Percentiles rank a stretch among this genome's conserved stretches.
Evolutionary conservation across 2,329 filamentous ascomycete species (phyloP).

Genomic region (Penicillium sp.): DNA sequence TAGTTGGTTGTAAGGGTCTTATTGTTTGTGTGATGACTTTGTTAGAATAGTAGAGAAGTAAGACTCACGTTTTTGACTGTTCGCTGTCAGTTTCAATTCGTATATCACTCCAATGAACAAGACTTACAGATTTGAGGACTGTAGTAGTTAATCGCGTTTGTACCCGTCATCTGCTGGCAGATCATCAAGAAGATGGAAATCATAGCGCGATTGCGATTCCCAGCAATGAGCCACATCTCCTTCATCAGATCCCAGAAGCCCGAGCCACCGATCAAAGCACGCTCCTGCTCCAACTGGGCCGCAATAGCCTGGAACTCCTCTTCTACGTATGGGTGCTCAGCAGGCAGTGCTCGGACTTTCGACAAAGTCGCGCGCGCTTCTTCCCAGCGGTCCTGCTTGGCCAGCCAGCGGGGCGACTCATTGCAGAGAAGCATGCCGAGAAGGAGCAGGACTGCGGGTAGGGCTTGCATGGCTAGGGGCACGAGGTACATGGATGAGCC

Average conservation of each 20-base stretch:
- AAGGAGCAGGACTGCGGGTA: slow-evolving; percentile 64
- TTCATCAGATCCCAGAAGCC: slow-evolving; percentile 59
- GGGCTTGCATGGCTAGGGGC: slow-evolving; percentile 64
- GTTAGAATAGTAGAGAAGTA: no score
- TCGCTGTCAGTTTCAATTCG: slow-evolving; percentile 7
- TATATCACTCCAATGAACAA: background rate
- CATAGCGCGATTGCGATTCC: slow-evolving; percentile 56
- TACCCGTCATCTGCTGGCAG: slow-evolving; percentile 56
- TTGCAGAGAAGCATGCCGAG: slow-evolving; percentile 64
- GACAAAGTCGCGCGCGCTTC: slow-evolving; percentile 60
- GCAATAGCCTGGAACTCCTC: slow-evolving; percentile 64
- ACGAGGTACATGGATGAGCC: slow-evolving; percentile 60
- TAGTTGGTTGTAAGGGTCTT: background rate
- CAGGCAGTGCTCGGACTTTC: slow-evolving; percentile 57
- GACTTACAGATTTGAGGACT: slow-evolving; percentile 67
- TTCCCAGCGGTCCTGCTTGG: slow-evolving; percentile 69
- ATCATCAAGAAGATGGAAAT: slow-evolving; percentile 58
- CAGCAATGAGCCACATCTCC: slow-evolving; percentile 64
- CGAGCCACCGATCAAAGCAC: slow-evolving; percentile 56
- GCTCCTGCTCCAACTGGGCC: slow-evolving; percentile 64
- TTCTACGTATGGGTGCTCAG: slow-evolving; percentile 58
- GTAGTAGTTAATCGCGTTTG: slow-evolving; percentile 68
- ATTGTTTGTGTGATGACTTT: background rate
- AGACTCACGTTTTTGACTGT: slow-evolving; percentile 26
- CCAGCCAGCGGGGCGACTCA: slow-evolving; percentile 69